phyloP scores from a whole-genome alignment of 2,329 filamentous ascomycete species.

The Didymella arachidicola region DNA sequence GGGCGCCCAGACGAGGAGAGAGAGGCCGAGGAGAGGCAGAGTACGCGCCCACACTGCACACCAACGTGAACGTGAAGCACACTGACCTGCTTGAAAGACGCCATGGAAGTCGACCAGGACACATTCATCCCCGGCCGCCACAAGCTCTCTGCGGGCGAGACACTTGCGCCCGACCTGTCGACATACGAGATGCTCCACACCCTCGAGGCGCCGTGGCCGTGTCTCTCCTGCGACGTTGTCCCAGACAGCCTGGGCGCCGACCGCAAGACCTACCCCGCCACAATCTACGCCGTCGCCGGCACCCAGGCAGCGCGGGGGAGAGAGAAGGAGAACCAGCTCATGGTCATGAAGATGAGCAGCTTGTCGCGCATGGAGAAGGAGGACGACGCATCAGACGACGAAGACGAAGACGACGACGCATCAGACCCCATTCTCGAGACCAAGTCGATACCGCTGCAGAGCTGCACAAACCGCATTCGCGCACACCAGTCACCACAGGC shows the following conservation, averaged over 20 bases:
- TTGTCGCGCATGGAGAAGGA: constrained; percentile 85
- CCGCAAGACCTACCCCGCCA: constrained; percentile 91
- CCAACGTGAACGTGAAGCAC: not conserved
- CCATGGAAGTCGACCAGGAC: constrained; percentile 92
- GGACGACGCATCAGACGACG: constrained; percentile 73
- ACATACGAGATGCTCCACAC: constrained; percentile 98
- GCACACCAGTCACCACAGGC: constrained; percentile 78
- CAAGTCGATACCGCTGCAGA: constrained; percentile 82
- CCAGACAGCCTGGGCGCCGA: constrained; percentile 85
- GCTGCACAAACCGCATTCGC: constrained; percentile 93
- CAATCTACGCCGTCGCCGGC: constrained; percentile 91
- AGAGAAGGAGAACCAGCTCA: constrained; percentile 86
- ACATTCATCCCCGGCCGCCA: constrained; percentile 96
- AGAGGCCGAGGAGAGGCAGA: constrained; percentile 84
- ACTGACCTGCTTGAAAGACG: constrained; percentile 57
- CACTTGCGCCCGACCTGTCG: constrained; percentile 87
- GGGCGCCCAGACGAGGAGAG: constrained; percentile 90
- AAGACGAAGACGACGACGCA: constrained; percentile 59
- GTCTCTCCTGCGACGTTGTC: constrained; percentile 92
- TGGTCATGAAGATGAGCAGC: constrained; percentile 96
- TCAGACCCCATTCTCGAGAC: constrained; percentile 93
- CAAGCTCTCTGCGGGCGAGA: constrained; percentile 89
- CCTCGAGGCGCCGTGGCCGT: constrained; percentile 94
- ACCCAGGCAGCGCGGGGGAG: constrained; percentile 84
- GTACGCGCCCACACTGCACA: constrained; percentile 48